phyloP scores from a whole-genome alignment of 2,329 filamentous ascomycete genomes.

The Cytospora mali region DNA sequence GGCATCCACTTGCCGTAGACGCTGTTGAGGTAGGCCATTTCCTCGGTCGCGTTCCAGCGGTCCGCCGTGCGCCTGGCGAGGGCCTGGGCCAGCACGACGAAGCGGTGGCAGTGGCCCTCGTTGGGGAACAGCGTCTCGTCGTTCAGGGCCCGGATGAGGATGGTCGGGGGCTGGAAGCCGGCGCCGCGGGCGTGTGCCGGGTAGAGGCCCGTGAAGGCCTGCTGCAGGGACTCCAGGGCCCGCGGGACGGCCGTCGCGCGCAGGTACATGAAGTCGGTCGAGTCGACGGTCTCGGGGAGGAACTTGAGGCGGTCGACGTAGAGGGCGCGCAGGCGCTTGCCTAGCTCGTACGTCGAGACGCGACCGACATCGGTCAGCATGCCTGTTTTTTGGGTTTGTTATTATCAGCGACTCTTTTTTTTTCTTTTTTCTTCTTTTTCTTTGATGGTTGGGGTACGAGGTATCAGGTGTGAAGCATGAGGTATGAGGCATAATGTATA shows the following conservation, averaged over 20 bases:
- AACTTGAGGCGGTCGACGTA: conserved; percentile 77
- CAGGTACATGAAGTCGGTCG: conserved; percentile 67
- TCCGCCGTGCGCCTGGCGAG: conserved; percentile 73
- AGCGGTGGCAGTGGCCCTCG: conserved; percentile 72
- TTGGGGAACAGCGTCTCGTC: conserved; percentile 84
- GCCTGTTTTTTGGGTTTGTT: conserved; percentile 36
- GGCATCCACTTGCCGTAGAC: conserved; percentile 87
- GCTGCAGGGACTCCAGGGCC: conserved; percentile 76
- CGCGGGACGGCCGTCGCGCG: conserved; percentile 75
- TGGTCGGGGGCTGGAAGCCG: conserved; percentile 62
- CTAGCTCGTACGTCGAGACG: conserved; percentile 70
- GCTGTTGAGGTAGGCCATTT: conserved; percentile 82
- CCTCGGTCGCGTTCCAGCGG: conserved; percentile 73
- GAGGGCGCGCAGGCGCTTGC: conserved; percentile 67
- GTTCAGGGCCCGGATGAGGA: conserved; percentile 63
- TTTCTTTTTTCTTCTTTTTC: too few species aligned
- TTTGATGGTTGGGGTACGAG: too few species aligned
- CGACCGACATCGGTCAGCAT: conserved; percentile 77
- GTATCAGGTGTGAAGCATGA: background rate
- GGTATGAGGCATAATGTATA: too few species aligned
- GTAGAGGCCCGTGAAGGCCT: conserved; percentile 76
- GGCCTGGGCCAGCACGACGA: conserved; percentile 67
- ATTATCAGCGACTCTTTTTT: background rate
- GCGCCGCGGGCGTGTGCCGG: conserved; percentile 51
- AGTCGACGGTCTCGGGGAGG: conserved; percentile 60